Base-by-base conservation (phyloP, 164 flowering plant genomes). In the Platanus orientalis region DNA sequence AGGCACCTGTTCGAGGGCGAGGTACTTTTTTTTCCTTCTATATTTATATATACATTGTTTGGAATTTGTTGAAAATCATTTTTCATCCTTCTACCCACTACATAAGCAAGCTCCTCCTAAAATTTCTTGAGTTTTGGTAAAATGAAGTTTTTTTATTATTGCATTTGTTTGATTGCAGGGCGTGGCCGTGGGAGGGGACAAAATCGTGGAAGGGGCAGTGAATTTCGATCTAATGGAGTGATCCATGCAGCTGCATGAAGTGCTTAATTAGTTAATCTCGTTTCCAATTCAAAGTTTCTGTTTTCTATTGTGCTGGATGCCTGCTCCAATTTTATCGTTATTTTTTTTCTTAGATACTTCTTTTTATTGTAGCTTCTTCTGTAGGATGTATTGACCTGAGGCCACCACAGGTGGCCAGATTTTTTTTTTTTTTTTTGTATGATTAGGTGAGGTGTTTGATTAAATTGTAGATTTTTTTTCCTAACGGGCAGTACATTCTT, bases 161-260 rank as follows among this genome's bases (percentile, higher is more conserved):
- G n/a, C 29, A 20, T 62, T 7, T 13, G 14, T 52, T 51, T 11
- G 20, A 54, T 65, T 7, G 36, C 61, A 74, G 78, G 78, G 3
- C 78, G 78, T 63, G 76, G 74, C n/a, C 73, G 80, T 68, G 76
- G 78, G 21, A 66, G 78, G 68, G 76, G 82, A 58, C 67, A 34
- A 10, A 24, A 50, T 54, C 85, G 88, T 72, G 86, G 88, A 25
- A 75, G 86, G 66, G 93, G 90, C 26, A 83, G 86, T 70, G 82
- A 83, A 42, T 71, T 59, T 54, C 72, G 87, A 74, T 75, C 80
- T 10, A 79, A 83, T 66, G 87, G 84, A 19, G 79, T 72, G 28
- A 71, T 71, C 67, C 76, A 71, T 60, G 77, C 76, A 60, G 78
- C 81, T 54, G 79, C 66, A 6, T 73, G 68, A 67, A 72, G 57